Conservation (phyloP, 2,329 filamentous ascomycete genomes). For the Biscogniauxia mediterranea region DNA sequence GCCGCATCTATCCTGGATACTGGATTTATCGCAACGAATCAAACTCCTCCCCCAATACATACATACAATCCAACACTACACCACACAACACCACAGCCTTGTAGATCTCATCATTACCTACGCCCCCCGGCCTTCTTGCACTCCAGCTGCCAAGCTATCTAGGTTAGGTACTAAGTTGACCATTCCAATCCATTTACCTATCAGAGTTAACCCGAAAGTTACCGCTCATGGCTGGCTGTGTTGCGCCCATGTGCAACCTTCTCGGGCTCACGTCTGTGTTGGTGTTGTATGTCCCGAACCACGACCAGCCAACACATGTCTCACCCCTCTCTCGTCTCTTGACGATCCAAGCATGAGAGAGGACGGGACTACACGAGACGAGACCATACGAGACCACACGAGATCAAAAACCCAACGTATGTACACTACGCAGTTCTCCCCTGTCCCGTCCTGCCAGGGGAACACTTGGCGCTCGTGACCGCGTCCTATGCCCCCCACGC, state of each 20-base stretch:
- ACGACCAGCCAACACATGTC: background rate
- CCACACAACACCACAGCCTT: too few species aligned
- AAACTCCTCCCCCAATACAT: background rate
- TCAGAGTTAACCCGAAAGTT: too few species aligned
- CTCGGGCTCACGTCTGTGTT: background rate
- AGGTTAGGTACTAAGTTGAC: too few species aligned
- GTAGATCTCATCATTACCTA: too few species aligned
- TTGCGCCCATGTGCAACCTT: background rate
- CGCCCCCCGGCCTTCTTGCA: too few species aligned
- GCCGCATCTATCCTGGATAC: background rate
- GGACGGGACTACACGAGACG: too few species aligned
- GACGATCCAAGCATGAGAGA: too few species aligned
- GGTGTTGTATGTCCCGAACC: background rate
- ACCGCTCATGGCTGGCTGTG: background rate
- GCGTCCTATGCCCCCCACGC: background rate
- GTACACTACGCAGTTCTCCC: background rate
- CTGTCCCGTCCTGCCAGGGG: background rate
- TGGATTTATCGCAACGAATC: background rate
- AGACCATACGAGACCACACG: too few species aligned
- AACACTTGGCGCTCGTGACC: background rate
- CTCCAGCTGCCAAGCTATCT: too few species aligned
- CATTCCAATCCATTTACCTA: too few species aligned
- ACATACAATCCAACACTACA: too few species aligned
- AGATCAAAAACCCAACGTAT: too few species aligned
- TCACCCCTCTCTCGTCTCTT: background rate